phyloP scores from a whole-genome alignment of 2,329 filamentous ascomycete genomes.

The Cladosporium oxysporum region DNA sequence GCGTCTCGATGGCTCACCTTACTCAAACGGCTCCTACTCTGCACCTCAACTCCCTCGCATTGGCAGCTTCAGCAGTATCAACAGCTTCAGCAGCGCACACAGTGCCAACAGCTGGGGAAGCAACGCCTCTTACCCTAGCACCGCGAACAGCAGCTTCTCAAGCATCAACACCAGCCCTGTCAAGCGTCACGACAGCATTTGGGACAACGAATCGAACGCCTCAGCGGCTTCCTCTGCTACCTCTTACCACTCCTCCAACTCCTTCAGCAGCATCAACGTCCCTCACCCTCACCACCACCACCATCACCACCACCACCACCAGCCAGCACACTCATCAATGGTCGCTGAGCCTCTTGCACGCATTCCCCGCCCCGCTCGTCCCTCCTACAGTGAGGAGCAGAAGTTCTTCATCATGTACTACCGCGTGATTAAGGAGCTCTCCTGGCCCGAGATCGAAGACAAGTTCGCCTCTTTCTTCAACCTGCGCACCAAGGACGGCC shows the following conservation, averaged over 20 bases:
- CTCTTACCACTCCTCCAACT: slow-evolving; percentile 18
- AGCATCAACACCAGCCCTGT: slow-evolving; percentile 18
- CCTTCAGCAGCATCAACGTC: slow-evolving; percentile 18
- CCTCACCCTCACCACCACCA: slow-evolving; percentile 7
- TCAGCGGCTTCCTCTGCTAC: slow-evolving; percentile 9
- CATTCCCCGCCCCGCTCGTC: slow-evolving; percentile 31
- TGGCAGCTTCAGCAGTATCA: slow-evolving; percentile 19
- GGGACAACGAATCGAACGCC: slow-evolving; percentile 11
- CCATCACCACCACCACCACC: slow-evolving; percentile 17
- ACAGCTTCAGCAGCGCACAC: slow-evolving; percentile 16
- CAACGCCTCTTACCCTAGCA: slow-evolving; percentile 15
- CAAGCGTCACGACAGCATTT: slow-evolving; percentile 16
- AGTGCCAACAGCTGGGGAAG: slow-evolving; percentile 16
- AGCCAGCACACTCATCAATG: slow-evolving; percentile 8
- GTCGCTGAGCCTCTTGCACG: slow-evolving; percentile 14
- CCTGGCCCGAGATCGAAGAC: slow-evolving; percentile 34
- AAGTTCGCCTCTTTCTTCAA: slow-evolving; percentile 20
- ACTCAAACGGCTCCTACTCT: slow-evolving; percentile 13
- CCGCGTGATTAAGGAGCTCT: slow-evolving; percentile 31
- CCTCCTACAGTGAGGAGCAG: slow-evolving; percentile 38
- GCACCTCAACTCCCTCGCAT: slow-evolving; percentile 16
- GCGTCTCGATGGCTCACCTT: slow-evolving; percentile 17
- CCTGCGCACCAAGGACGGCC: slow-evolving; percentile 34
- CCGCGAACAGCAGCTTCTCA: slow-evolving; percentile 17
- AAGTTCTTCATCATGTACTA: slow-evolving; percentile 38